Evolutionary conservation across 1,284 basidiomycete genomes (phyloP), one percentile per base, ranked within the genome.

Genomic region (Fomitopsis betulina): DNA sequence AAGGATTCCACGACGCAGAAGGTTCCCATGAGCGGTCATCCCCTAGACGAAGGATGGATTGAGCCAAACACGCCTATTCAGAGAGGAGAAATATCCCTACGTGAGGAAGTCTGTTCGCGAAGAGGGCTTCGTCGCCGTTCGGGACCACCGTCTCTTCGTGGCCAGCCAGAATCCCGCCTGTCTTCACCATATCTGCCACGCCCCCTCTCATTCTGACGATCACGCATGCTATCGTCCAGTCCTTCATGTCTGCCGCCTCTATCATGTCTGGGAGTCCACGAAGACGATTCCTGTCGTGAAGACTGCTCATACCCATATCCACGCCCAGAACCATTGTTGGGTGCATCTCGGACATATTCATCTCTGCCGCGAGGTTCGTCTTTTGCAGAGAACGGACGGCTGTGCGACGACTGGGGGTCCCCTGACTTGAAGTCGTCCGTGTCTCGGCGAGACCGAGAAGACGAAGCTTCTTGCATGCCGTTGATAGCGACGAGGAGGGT

Each of bases 331-430:
- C 35, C 47, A 50, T 38, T 33, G 56, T 77, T 74, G 65, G 52
- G 45, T 17, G 56, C 10, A 42, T 60, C 55, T 40, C 53, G 30
- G 43, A 80, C 79, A 58, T 76, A 79, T 59, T 82, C 81, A 68
- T 81, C 79, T 57, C 80, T 74, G 57, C 72, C 79, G 71, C 75
- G 72, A 68, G 83, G 80, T 21, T 68, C 68, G 62, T 84, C 83
- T 62, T 77, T 73, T 38, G 71, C 54, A 58, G 74, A 71, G 37
- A 72, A 67, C 67, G 83, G 82, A 61, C 79, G 79, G 66, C 85
- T 81, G 61, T 78, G 77, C 51, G 66, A 60, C 25, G 67, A 35
- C 54, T 67, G 67, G 59, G 72, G 71, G 62, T 82, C 79, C 56
- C 72, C 68, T 58, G 74, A 71, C 59, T 76, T 78, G 83, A 84